phyloP scores from a whole-genome alignment of 768 basidiomycete genomes.

The Hygrocybe punicea region DNA sequence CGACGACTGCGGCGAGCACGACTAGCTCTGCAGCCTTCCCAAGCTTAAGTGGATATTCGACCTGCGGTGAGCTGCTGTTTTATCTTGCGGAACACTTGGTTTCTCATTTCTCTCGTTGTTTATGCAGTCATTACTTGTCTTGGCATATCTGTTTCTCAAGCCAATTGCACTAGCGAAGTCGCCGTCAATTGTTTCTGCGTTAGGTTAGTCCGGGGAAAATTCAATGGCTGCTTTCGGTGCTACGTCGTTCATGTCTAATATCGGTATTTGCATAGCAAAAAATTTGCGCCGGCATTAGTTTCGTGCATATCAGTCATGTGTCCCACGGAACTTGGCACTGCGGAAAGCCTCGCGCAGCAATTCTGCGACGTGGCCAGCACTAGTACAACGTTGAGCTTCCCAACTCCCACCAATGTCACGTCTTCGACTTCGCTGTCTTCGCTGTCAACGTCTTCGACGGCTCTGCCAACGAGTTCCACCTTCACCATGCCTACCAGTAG shows the following conservation, averaged over 20 bases:
- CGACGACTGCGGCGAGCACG: slow-evolving; percentile 8
- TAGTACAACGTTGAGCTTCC: slow-evolving; percentile 37
- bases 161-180: slow-evolving; percentile 44
- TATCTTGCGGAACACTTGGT: background rate
- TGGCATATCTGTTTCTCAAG: slow-evolving; percentile 33
- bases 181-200: slow-evolving; percentile 51
- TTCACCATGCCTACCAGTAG: background rate
- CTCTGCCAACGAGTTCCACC: background rate
- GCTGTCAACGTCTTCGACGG: background rate
- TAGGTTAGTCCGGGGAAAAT: slow-evolving; percentile 25
- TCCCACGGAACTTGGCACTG: slow-evolving; percentile 34
- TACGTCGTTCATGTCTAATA: no score
- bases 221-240: background rate
- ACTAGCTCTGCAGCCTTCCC: slow-evolving; percentile 39
- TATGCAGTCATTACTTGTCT: slow-evolving; percentile 49
- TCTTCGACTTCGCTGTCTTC: background rate
- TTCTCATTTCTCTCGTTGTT: background rate
- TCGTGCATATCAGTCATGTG: slow-evolving; percentile 39
- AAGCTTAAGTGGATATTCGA: slow-evolving; percentile 35
- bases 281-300: slow-evolving; percentile 38
- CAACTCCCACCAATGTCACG: slow-evolving; percentile 20
- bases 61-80: slow-evolving; percentile 32
- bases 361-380: slow-evolving; percentile 44
- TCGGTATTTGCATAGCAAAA: slow-evolving; percentile 18
- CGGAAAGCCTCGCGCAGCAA: slow-evolving; percentile 45